phyloP scores from a whole-genome alignment of 257 asterid species.

The Salvia hispanica region DNA sequence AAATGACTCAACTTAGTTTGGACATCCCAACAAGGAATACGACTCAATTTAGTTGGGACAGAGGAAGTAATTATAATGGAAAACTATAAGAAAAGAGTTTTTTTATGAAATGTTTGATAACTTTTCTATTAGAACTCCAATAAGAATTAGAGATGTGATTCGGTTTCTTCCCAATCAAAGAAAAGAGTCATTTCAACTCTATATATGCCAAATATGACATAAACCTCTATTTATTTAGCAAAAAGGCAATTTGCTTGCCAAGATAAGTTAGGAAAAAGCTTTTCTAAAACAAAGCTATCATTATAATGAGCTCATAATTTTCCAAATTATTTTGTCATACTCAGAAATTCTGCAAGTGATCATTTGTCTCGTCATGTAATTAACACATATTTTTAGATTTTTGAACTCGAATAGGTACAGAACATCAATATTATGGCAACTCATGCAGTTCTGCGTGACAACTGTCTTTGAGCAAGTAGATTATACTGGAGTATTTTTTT shows the following conservation, averaged over 20 bases:
- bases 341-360: constrained; percentile 27
- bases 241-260: constrained; percentile 10
- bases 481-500: constrained; percentile 15
- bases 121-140: no score
- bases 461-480: constrained; percentile 37
- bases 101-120: no score
- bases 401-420: constrained; percentile 30
- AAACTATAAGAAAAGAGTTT: no score
- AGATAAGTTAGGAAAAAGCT: not conserved
- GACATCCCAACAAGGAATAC: no score
- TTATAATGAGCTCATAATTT: not conserved
- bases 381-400: constrained; percentile 5
- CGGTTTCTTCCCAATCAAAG: no score
- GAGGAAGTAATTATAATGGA: no score
- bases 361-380: constrained; percentile 31
- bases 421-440: constrained; percentile 48
- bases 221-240: not conserved
- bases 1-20: no score
- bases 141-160: no score
- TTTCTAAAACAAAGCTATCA: not conserved
- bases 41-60: no score
- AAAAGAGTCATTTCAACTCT: no score
- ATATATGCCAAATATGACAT: no score
- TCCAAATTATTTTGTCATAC: constrained; percentile 26
- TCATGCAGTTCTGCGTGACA: constrained; percentile 27